Percentiles rank a stretch among this genome's conserved stretches.
phyloP scores from a whole-genome alignment of 495 filamentous ascomycete genomes.

The Barbatosphaeria neglecta region DNA sequence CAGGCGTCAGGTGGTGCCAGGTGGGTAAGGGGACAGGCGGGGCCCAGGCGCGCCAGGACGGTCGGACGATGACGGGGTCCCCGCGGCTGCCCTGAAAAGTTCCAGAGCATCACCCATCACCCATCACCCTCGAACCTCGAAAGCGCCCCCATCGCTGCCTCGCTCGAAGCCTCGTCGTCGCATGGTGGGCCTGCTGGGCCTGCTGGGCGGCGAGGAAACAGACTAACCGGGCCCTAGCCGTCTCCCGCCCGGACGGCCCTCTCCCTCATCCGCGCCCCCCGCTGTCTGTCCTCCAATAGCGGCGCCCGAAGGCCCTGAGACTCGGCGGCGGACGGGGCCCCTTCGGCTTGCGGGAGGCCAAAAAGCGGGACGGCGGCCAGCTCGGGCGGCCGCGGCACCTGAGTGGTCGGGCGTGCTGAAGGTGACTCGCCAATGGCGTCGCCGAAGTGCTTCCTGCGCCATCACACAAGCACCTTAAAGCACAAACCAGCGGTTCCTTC shows the following conservation, averaged over 20 bases:
- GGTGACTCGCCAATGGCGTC: conserved; percentile 17
- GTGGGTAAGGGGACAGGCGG: no score
- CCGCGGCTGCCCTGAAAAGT: no score
- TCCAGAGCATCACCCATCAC: no score
- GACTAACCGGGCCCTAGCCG: no score
- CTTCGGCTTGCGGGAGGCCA: conserved; percentile 3
- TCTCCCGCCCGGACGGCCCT: neutral
- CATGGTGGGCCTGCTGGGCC: no score
- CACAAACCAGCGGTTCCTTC: conserved; percentile 7
- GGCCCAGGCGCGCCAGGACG: no score
- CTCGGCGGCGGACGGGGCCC: neutral
- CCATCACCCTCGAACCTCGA: no score
- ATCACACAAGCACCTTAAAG: conserved; percentile 11
- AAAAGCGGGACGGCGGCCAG: conserved; percentile 11
- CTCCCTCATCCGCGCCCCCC: neutral
- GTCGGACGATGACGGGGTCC: no score
- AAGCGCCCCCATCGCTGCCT: no score
- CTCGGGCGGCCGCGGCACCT: conserved; percentile 19
- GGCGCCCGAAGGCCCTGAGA: neutral
- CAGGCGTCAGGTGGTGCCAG: no score
- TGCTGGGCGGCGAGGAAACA: no score
- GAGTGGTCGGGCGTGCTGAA: conserved; percentile 2
- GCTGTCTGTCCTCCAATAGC: neutral
- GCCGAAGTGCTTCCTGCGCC: conserved; percentile 4
- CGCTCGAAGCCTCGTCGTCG: no score